Evolutionary conservation across 2,329 filamentous ascomycete species (phyloP).

Genomic region (Aspergillus pseudoviridinutans): DNA sequence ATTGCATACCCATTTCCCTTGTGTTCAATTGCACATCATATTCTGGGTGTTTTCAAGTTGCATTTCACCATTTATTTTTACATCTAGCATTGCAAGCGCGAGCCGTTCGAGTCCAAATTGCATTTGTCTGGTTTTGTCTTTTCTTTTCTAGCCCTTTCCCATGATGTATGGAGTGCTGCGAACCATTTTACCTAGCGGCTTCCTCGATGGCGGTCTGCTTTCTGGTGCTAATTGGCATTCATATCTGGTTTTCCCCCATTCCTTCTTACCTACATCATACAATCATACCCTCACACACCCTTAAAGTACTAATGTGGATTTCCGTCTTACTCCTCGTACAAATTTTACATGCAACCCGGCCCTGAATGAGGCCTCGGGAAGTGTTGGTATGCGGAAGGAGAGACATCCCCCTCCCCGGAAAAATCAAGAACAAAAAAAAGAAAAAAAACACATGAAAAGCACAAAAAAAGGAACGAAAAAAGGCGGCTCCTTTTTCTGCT

Average conservation of each 20-base stretch:
- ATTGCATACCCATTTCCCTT: conserved; percentile 36
- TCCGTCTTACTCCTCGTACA: conserved; percentile 7
- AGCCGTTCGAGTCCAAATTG: conserved; percentile 34
- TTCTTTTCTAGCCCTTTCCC: conserved; percentile 4
- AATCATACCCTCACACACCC: not conserved
- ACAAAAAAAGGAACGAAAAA: conserved; percentile 5
- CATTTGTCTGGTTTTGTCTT: conserved; percentile 18
- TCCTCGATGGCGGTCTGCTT: not conserved
- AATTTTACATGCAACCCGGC: not conserved
- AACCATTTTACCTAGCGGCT: conserved; percentile 3
- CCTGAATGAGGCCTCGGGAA: not conserved
- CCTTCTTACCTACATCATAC: conserved; percentile 1
- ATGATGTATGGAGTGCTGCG: conserved; percentile 8
- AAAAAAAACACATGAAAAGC: not conserved
- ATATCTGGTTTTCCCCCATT: conserved; percentile 1
- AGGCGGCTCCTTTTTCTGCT: conserved; percentile 4
- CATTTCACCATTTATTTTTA: conserved; percentile 33
- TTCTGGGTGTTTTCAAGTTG: conserved; percentile 30
- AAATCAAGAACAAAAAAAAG: not conserved
- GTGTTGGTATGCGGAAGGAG: not conserved
- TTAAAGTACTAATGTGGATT: conserved; percentile 16
- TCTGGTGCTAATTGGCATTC: conserved; percentile 4
- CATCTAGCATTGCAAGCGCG: conserved; percentile 47
- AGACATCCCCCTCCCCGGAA: conserved; percentile 6
- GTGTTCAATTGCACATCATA: conserved; percentile 24